Evolutionary conservation across 2,329 filamentous ascomycete species (phyloP), one percentile per base, ranked within the genome.

Genomic region (Aspergillus pseudotamarii): DNA sequence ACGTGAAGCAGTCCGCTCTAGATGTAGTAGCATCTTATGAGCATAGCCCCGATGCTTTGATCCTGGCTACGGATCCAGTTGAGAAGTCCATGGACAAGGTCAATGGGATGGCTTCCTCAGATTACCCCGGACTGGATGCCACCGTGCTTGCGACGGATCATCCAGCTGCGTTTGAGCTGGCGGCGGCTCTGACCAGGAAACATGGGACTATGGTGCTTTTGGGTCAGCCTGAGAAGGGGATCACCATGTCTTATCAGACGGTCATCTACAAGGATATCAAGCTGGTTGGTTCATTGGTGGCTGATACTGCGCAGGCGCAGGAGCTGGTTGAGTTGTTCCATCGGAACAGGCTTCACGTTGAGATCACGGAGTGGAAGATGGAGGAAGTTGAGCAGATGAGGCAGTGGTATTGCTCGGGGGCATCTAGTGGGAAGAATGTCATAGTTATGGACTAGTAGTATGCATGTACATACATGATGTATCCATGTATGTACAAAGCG

Each of bases 151-250:
- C 89, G 0, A 81, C 81, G n/a, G 86, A 88, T 65, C 82, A 84
- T 21, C 71, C 77, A 1, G 75, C 74, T 0, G 82, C 86, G 2
- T 82, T 84, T 46, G 84, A 80, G 6, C 72, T 82, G 26, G 82
- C 80, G 0, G 86, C 83, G 58, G 85, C 85, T 0, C 76, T 87
- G 0, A 89, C 87, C 0, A 83, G 80, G 69, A 87, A 85, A 81
- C 87, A 89, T 69, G 86, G 85, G 2, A 81, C 77, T 0, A 78
- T 88, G 69, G 78, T 89, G 2, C 85, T 89, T 71, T 82, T 89
- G 55, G 86, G 85, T n/a, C 86, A 88, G 72, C 64, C 65, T 21
- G 59, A 59, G 72, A 69, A 23, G 72, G 75, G 28, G 68, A 79
- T 21, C 67, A 68, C 38, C 67, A 76, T 30, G 75, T 75, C 59